phyloP scores from a whole-genome alignment of 2,329 filamentous ascomycete genomes.

The Daldinia sp. region DNA sequence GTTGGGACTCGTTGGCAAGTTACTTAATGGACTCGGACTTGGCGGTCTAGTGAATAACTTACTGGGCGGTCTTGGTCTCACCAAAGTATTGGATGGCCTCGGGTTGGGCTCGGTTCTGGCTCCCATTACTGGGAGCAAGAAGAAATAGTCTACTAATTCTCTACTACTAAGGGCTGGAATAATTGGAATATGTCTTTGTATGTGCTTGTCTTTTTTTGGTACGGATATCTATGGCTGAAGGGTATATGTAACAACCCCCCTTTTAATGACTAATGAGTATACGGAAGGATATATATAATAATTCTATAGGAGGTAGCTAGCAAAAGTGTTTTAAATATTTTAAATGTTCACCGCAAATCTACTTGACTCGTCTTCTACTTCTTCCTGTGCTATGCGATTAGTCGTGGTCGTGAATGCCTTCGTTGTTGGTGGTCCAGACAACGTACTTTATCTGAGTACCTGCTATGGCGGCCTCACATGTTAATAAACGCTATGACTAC shows the following conservation, averaged over 20 bases:
- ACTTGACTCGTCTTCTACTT: too few relatives aligned
- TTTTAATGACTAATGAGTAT: conserved; percentile 2
- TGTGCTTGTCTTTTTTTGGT: background rate
- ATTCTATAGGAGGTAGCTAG: background rate
- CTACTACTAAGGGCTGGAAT: background rate
- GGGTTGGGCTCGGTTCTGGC: conserved; percentile 68
- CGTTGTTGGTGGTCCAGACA: background rate
- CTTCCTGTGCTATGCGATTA: background rate
- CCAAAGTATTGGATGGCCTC: conserved; percentile 79
- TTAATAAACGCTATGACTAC: background rate
- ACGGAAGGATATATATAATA: background rate
- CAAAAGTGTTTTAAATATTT: background rate
- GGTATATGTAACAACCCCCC: background rate
- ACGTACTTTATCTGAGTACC: background rate
- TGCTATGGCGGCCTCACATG: background rate
- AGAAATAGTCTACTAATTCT: conserved; percentile 45
- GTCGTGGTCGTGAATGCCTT: conserved; percentile 7
- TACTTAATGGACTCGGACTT: conserved; percentile 84
- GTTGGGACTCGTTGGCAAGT: conserved; percentile 82
- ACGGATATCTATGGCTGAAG: background rate
- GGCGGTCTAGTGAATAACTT: conserved; percentile 84
- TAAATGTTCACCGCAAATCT: background rate
- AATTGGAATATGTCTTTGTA: background rate
- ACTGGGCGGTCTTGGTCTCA: conserved; percentile 80
- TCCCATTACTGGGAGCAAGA: conserved; percentile 58